A percentile compares a stretch with the other conserved stretches of the same genome.
These are phyloP conservation scores for Volutella citrinella DNA, from an alignment of 2,329 filamentous ascomycete genomes.

Conservation along the genomic window DNA sequence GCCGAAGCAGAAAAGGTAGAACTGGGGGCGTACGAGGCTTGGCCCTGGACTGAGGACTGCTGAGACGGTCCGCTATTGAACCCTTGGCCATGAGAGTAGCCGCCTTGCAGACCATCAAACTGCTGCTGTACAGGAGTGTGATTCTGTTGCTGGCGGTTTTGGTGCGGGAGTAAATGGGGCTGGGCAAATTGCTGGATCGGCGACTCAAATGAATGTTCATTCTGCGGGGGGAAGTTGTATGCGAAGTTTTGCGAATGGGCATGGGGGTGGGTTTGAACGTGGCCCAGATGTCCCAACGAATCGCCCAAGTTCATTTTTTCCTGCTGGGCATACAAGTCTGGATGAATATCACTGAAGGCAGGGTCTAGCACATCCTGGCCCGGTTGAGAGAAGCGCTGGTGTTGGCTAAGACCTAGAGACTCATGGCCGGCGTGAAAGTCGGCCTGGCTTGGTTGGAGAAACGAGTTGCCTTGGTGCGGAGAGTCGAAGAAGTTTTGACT, in stretches of 20 bases:
- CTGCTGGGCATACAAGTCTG: constrained; percentile 36
- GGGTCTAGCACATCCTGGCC: constrained; percentile 36
- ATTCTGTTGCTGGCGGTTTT: constrained; percentile 27
- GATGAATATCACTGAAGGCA: constrained; percentile 34
- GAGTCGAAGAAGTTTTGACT: constrained; percentile 34
- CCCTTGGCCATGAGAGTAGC: constrained; percentile 23
- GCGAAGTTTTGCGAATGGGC: constrained; percentile 31
- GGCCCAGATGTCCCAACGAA: constrained; percentile 28
- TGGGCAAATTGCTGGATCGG: constrained; percentile 31
- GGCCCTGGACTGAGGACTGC: constrained; percentile 28
- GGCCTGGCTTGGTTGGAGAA: constrained; percentile 27
- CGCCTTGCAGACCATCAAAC: constrained; percentile 24
- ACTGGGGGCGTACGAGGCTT: constrained; percentile 21
- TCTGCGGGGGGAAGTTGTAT: constrained; percentile 32
- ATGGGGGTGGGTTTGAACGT: constrained; percentile 29
- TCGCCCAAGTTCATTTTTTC: constrained; percentile 28
- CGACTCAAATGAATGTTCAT: constrained; percentile 30
- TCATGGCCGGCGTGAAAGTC: constrained; percentile 31
- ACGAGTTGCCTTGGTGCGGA: constrained; percentile 30
- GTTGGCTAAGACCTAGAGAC: constrained; percentile 30
- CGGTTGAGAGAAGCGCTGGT: constrained; percentile 33
- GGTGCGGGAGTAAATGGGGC: constrained; percentile 32
- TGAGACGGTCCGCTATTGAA: constrained; percentile 28
- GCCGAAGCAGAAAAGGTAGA: constrained; percentile 22
- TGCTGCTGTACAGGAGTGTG: constrained; percentile 35